Base-by-base conservation (phyloP, 2,329 filamentous ascomycete genomes). In the Colletotrichum phormii region DNA sequence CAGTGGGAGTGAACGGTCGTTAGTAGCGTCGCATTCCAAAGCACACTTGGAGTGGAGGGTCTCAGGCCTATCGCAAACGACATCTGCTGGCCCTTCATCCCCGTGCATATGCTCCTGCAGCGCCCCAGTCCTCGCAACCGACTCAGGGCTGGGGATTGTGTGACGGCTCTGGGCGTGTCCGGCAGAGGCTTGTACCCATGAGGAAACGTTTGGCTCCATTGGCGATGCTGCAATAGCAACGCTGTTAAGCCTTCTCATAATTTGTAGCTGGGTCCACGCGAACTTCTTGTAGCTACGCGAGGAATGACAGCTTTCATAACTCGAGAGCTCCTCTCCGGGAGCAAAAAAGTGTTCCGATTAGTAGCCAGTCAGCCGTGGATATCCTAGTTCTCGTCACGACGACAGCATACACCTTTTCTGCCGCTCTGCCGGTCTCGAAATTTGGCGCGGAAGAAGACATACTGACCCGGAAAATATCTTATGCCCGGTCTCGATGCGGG, bases 181-280 rank as follows among this genome's bases (percentile, higher is more conserved):
- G 57, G 53, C 58, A 62, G 13, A 64, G 37, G 53, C 59, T 42
- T 63, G 59, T 33, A 58, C 59, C 42, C 59, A 59, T 33, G 35
- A 53, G 49, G 58, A 64, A 33, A 54, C 37, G 59, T 29, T 31
- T 33, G 65, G 65, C 13, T 54, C 58, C 69, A 64, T 60, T 58
- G 31, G 59, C 53, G 65, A 63, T 67, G 63, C 68, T 74, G 72
- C 68, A 74, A 72, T 74, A 67, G 22, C 63, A 61, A 29, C 63
- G 22, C 26, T 67, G 24, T 64, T 67, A 63, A 71, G 64, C 24
- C 64, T n/a, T 58, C 49, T 29, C 49, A 62, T 42, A 31, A 42
- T 42, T 63, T 62, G 29, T 31, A 22, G 33, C 51, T 29, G n/a
- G 37, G 64, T 58, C 64, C 64, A 61, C 22, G 26, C 57, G n/a